Percentiles rank a stretch among this genome's conserved stretches.
phyloP scores from a whole-genome alignment of 1,284 basidiomycete species.

The Cryptococcus sp. region DNA sequence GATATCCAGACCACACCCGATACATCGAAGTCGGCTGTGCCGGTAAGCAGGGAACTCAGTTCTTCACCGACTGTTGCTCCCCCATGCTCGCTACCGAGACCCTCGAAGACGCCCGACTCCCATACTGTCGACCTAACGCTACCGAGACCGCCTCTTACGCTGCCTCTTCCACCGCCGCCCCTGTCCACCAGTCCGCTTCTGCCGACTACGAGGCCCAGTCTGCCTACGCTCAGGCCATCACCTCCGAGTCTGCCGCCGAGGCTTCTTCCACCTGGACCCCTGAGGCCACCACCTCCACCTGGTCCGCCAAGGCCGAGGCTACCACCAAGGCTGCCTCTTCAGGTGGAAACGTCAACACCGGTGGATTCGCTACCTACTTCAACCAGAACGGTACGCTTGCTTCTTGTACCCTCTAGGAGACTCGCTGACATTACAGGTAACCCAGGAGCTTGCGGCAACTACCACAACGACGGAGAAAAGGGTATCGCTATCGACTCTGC shows the following conservation, averaged over 20 bases:
- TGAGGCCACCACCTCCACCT: conserved; percentile 6
- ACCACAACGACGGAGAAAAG: conserved; percentile 61
- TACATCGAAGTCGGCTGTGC: conserved; percentile 57
- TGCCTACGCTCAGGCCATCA: conserved; percentile 11
- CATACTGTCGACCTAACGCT: conserved; percentile 54
- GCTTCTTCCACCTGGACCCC: conserved; percentile 6
- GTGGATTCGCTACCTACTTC: conserved; percentile 61
- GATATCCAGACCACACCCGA: conserved; percentile 55
- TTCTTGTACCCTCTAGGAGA: too few species aligned
- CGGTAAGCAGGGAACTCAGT: conserved; percentile 57
- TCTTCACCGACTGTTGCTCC: conserved; percentile 61
- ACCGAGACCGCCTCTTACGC: conserved; percentile 23
- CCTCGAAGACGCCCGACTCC: conserved; percentile 51
- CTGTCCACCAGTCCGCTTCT: conserved; percentile 19
- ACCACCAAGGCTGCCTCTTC: conserved; percentile 19
- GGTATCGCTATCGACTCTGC: conserved; percentile 58
- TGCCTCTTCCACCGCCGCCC: conserved; percentile 21
- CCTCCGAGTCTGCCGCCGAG: conserved; percentile 16
- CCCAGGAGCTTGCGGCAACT: conserved; percentile 66
- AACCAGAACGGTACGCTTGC: conserved; percentile 68
- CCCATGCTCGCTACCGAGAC: conserved; percentile 54
- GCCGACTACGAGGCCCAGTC: conserved; percentile 11
- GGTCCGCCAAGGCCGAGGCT: conserved; percentile 9
- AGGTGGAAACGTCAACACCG: conserved; percentile 25
- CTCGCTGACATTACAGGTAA: too few species aligned